phyloP scores from a whole-genome alignment of 352 stramenopile genomes.

The Globisporangium iwayamae region DNA sequence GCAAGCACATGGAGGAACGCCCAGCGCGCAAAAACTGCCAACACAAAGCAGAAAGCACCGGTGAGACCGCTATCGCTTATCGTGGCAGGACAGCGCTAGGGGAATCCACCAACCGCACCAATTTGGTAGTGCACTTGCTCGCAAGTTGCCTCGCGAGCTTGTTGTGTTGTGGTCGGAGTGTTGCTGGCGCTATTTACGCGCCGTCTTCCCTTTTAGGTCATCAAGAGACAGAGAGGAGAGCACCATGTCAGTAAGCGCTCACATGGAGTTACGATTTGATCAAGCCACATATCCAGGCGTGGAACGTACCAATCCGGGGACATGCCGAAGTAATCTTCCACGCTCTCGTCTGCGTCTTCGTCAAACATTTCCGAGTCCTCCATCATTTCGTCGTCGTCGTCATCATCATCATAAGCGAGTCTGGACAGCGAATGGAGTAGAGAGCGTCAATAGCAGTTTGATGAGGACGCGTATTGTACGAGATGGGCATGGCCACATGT shows the following conservation, averaged over 20 bases:
- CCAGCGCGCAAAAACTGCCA: constrained; percentile 10
- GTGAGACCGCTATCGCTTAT: constrained; percentile 16
- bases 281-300: not conserved
- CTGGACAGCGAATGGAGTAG: constrained; percentile 17
- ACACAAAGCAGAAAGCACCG: constrained; percentile 16
- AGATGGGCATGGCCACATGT: not conserved
- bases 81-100: constrained; percentile 18
- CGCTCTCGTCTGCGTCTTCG: constrained; percentile 72
- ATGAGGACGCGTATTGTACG: too few relatives aligned
- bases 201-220: constrained; percentile 43
- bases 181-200: constrained; percentile 28
- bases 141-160: constrained; percentile 2
- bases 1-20: constrained; percentile 5
- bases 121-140: constrained; percentile 10
- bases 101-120: constrained; percentile 17
- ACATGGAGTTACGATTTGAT: not conserved
- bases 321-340: constrained; percentile 87
- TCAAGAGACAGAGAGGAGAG: not conserved
- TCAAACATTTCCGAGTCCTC: constrained; percentile 61
- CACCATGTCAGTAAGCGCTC: not conserved
- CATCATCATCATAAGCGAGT: constrained; percentile 54
- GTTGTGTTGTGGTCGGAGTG: constrained; percentile 6
- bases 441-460: too few relatives aligned
- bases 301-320: constrained; percentile 69
- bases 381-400: constrained; percentile 85